Conservation (phyloP, 805 yeast species). For the Metschnikowia kofuensis region DNA sequence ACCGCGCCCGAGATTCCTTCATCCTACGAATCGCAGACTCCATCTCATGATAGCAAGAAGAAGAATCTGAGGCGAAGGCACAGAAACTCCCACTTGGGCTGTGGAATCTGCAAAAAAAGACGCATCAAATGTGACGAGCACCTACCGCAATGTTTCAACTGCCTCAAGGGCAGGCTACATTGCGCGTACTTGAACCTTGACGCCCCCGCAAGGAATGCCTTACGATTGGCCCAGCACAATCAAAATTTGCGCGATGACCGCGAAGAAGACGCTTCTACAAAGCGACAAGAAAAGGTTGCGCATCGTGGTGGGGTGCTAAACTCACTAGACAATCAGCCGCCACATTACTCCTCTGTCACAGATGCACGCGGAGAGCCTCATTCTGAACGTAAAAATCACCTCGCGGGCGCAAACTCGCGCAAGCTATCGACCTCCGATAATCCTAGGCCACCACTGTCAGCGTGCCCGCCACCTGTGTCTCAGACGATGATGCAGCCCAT, state of each 20-base stretch:
- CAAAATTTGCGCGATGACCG: conserved; percentile 30
- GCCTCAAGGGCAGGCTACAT: conserved; percentile 44
- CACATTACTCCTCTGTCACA: conserved; percentile 1
- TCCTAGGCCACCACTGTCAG: background rate
- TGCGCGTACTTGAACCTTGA: conserved; percentile 52
- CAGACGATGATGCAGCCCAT: conserved; percentile 2
- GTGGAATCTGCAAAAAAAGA: conserved; percentile 63
- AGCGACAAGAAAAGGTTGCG: background rate
- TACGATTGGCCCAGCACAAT: conserved; percentile 48
- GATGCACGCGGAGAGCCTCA: background rate
- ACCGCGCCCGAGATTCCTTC: background rate
- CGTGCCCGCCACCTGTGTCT: conserved; percentile 2
- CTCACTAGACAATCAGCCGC: background rate
- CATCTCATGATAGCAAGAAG: conserved; percentile 21
- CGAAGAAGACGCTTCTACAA: background rate
- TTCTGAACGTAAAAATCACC: background rate
- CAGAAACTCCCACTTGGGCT: conserved; percentile 71
- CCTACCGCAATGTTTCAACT: conserved; percentile 57
- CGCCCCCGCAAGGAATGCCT: conserved; percentile 47
- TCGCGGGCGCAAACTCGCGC: background rate
- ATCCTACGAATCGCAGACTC: background rate
- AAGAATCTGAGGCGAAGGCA: conserved; percentile 56
- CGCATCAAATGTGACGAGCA: conserved; percentile 65
- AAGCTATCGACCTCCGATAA: background rate
- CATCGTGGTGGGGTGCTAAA: background rate